Evolutionary conservation across 805 yeast species (phyloP), one percentile per base, ranked within the genome.

Genomic region (Peterozyma xylosa): DNA sequence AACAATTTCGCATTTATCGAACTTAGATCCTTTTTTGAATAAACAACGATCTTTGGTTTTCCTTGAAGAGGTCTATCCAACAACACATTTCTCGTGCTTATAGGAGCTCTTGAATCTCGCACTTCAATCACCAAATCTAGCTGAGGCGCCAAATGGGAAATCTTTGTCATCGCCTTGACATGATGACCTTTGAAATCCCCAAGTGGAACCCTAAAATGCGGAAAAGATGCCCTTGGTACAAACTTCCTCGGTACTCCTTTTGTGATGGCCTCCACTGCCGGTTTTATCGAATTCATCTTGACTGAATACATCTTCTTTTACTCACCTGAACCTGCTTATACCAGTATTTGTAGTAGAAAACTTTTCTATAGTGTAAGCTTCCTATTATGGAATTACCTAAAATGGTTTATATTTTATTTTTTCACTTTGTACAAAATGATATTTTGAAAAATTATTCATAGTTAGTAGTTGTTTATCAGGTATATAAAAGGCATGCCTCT

Each of bases 171-270:
- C 0, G 96, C 96, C 48, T 78, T 80, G 48, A 79, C 77, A 54
- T 91, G 98, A 58, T 90, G 97, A 11, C 97, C 96, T 53, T 87
- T 87, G 64, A 88, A 88, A 59, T 86, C 89, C 1, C 93, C 79
- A 16, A 83, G 62, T 1, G 80, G 70, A 11, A 89, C 74, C 41
- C 77, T 76, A 57, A 84, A 84, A 11, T 73, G 70, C 1, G 96
- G 96, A 53, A 90, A 90, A n/a, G 61, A 58, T 33, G 66, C 55
- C 41, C 97, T 63, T 1, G 97, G 96, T 11, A 72, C 57, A 56
- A 88, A 88, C 17, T 43, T 48, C 9, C 27, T 21, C 7, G 34
- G 34, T 32, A 32, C 34, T 21, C 4, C 27, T 7, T 21, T 21
- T 33, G 18, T 15, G 39, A 32, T 21, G n/a, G 15, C 27, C 30